Evolutionary conservation across 192 early-diverging fungal species (phyloP), one percentile per base, ranked within the genome.

Genomic region (Chytriomyces sp.): DNA sequence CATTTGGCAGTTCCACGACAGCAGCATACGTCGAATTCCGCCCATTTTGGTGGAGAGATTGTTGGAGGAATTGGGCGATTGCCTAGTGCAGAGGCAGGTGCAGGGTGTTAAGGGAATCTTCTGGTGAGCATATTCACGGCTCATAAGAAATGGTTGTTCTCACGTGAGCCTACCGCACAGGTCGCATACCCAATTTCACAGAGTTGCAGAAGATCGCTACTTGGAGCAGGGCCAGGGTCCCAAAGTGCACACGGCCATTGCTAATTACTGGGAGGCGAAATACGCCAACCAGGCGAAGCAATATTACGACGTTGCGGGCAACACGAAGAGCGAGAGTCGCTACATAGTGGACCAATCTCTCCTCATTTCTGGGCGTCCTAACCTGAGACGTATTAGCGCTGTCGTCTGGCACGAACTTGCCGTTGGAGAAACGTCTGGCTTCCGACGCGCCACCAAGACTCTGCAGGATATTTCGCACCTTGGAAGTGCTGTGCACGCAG

Each of bases 321-420:
- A 39, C 17, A 22, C 69, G 10, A 61, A 56, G 52, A 55, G 19
- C 6, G 75, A 58, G 26, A 10, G n/a, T 31, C 57, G 75, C 5
- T 73, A 77, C 41, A 40, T 73, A 14, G 53, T 61, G 14, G 69
- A 77, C 8, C 75, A 77, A 44, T 41, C 39, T 77, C 61, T 77
- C 2, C 32, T 77, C 33, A 54, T 75, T 49, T 59, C 41, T 34
- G 74, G 74, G 17, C 39, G 53, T 32, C 74, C 74, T 8, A 75
- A 75, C 34, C 25, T 34, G 7, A 64, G 74, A 22, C 53, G 74
- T 5, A 49, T 75, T 8, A 19, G 37, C 6, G 54, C 74, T 3
- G n/a, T 75, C 34, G 74, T 75, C 12, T 75, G 74, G 74, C 74
- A 75, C 32, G 65, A 75, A 22, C 36, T 75, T 36, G 58, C 31